These are phyloP conservation scores for Fusarium sp. DNA, from an alignment of 2,329 filamentous ascomycete genomes.

Conservation along the genomic window DNA sequence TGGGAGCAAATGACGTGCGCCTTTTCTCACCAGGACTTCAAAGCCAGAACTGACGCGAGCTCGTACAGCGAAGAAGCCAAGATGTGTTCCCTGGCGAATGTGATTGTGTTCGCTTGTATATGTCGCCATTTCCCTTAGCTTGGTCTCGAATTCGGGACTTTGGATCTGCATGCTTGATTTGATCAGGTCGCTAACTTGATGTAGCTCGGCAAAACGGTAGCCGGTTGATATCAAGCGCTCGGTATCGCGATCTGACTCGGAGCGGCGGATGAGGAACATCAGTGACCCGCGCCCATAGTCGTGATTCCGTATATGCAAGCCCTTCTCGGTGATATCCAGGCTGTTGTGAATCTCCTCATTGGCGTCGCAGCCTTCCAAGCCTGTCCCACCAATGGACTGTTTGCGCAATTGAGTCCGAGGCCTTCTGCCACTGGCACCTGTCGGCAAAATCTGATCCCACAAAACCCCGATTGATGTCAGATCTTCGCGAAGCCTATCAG, in stretches of 20 bases:
- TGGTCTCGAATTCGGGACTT: slow-evolving; percentile 66
- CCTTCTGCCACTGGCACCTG: slow-evolving; percentile 57
- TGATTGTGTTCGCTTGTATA: slow-evolving; percentile 62
- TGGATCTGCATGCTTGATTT: slow-evolving; percentile 80
- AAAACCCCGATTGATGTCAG: slow-evolving; percentile 74
- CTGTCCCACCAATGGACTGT: slow-evolving; percentile 18
- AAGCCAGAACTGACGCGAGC: slow-evolving; percentile 67
- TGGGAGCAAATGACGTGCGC: slow-evolving; percentile 69
- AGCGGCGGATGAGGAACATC: slow-evolving; percentile 79
- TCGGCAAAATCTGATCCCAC: slow-evolving; percentile 80
- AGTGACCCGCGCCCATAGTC: slow-evolving; percentile 78
- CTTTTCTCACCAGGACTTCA: slow-evolving; percentile 69
- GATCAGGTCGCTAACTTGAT: slow-evolving; percentile 75
- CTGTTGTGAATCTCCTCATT: slow-evolving; percentile 37
- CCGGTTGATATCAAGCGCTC: slow-evolving; percentile 75
- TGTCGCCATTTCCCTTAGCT: slow-evolving; percentile 72
- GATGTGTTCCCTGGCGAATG: slow-evolving; percentile 64
- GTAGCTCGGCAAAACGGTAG: slow-evolving; percentile 79
- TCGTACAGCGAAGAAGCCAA: slow-evolving; percentile 68
- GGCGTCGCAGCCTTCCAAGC: slow-evolving; percentile 13
- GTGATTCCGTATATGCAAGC: slow-evolving; percentile 42
- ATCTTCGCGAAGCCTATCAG: slow-evolving; percentile 71
- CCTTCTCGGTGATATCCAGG: slow-evolving; percentile 57
- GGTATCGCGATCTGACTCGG: slow-evolving; percentile 67
- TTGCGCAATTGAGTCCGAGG: slow-evolving; percentile 31